A percentile compares a stretch with the other conserved stretches of the same genome.
These are phyloP conservation scores for Trypanosoma lewisi DNA, from an alignment of 208 protist species.

Conservation along the genomic window DNA sequence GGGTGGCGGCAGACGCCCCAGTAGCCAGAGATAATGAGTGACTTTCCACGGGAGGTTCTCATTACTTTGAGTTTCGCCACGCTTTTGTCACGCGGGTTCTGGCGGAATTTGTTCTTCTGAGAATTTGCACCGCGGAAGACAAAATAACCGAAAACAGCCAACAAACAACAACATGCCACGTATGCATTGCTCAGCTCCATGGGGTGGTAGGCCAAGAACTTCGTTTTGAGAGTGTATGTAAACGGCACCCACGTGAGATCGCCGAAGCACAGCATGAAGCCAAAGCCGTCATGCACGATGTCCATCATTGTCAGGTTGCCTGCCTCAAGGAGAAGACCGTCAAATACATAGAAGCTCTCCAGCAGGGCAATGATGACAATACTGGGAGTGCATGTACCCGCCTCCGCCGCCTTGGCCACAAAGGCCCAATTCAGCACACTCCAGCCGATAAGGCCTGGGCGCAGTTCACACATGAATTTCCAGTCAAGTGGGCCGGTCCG, in stretches of 20 bases:
- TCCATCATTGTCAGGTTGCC: conserved; percentile 96
- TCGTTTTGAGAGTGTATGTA: conserved; percentile 94
- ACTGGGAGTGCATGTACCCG: conserved; percentile 77
- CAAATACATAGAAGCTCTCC: conserved; percentile 92
- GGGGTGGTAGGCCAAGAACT: conserved; percentile 83
- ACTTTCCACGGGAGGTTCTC: conserved; percentile 74
- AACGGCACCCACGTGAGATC: conserved; percentile 95
- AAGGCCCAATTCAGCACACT: conserved; percentile 91
- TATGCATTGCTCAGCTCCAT: conserved; percentile 40
- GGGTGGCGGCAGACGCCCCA: conserved; percentile 96
- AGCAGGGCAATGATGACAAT: conserved; percentile 86
- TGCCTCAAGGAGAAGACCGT: conserved; percentile 91
- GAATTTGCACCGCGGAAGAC: conserved; percentile 86
- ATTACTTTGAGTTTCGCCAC: conserved; percentile 77
- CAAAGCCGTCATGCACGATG: conserved; percentile 95
- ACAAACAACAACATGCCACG: conserved; percentile 34
- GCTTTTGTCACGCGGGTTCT: conserved; percentile 57
- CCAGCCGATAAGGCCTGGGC: conserved; percentile 96
- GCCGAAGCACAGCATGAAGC: conserved; percentile 96
- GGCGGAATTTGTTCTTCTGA: conserved; percentile 85
- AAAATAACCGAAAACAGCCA: conserved; percentile 64
- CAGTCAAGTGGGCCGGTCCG: conserved; percentile 91
- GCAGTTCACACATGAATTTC: conserved; percentile 96
- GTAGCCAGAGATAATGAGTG: conserved; percentile 93
- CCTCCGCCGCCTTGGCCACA: conserved; percentile 55